These are phyloP conservation scores for Elaeagnus macrophylla DNA, from an alignment of 306 rosid genomes.

Conservation along the genomic window DNA sequence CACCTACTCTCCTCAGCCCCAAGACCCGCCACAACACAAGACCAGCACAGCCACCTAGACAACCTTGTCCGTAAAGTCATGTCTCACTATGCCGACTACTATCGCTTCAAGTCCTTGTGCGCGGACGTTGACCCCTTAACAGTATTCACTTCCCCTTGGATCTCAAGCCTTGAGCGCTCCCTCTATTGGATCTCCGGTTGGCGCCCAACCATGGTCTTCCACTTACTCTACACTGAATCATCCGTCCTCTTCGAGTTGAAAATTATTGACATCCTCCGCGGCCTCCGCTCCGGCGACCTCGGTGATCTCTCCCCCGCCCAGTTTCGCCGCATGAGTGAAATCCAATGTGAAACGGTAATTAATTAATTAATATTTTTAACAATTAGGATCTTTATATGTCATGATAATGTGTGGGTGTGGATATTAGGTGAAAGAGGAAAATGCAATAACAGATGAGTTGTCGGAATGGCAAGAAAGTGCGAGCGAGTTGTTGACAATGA, in stretches of 20 bases:
- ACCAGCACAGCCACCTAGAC: conserved; percentile 21
- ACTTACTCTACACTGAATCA: conserved; percentile 70
- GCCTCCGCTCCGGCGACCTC: conserved; percentile 67
- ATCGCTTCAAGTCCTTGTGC: conserved; percentile 35
- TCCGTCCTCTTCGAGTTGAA: conserved; percentile 65
- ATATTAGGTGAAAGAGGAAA: conserved; percentile 65
- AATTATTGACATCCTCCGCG: conserved; percentile 59
- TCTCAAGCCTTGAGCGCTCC: conserved; percentile 58
- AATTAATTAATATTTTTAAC: too few relatives aligned
- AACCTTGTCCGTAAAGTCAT: conserved; percentile 36
- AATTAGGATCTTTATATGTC: neutral
- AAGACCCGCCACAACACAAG: conserved; percentile 18
- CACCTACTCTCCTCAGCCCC: conserved; percentile 32
- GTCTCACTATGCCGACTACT: conserved; percentile 50
- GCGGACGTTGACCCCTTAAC: conserved; percentile 41
- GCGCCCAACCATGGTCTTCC: conserved; percentile 86
- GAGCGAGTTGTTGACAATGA: conserved; percentile 37
- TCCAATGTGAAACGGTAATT: conserved; percentile 62
- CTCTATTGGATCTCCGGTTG: conserved; percentile 80
- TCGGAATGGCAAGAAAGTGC: conserved; percentile 84
- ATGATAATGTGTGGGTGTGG: neutral
- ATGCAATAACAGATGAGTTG: conserved; percentile 58
- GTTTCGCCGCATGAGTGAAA: conserved; percentile 62
- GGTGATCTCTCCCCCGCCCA: conserved; percentile 71
- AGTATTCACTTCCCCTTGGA: conserved; percentile 56